Evolutionary conservation across 192 early-diverging fungal species (phyloP).

Genomic region (Rhizophagus clarus): DNA sequence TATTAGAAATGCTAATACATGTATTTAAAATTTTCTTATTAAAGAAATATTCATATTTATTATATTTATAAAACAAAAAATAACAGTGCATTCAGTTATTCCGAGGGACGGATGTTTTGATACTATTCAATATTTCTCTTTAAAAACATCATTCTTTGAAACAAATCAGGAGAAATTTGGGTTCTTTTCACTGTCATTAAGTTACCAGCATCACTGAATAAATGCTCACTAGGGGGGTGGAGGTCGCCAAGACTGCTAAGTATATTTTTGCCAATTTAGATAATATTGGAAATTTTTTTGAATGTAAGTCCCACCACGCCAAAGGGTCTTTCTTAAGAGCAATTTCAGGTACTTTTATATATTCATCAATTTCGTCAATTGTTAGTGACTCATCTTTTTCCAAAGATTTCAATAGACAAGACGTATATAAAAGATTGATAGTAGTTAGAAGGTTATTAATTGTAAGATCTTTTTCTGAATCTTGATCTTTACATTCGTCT

Average conservation of each 20-base stretch:
- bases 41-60: too few species aligned
- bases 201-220: slow-evolving; percentile 7
- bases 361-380: neutral
- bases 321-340: neutral
- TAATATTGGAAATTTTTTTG: neutral
- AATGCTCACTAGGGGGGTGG: neutral
- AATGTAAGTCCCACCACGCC: neutral
- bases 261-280: slow-evolving; percentile 1
- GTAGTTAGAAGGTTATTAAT: neutral
- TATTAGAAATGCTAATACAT: too few species aligned
- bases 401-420: neutral
- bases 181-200: neutral
- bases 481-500: neutral
- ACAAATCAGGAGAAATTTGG: neutral
- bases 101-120: neutral
- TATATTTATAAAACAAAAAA: too few species aligned
- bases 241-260: neutral
- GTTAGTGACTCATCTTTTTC: neutral
- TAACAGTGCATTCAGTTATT: neutral
- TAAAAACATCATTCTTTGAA: neutral
- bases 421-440: neutral
- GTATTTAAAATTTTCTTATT: too few species aligned
- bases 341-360: neutral
- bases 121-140: neutral
- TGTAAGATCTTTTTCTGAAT: neutral